Conservation (phyloP, 345 rosid genomes). For the Kernera saxatilis region DNA sequence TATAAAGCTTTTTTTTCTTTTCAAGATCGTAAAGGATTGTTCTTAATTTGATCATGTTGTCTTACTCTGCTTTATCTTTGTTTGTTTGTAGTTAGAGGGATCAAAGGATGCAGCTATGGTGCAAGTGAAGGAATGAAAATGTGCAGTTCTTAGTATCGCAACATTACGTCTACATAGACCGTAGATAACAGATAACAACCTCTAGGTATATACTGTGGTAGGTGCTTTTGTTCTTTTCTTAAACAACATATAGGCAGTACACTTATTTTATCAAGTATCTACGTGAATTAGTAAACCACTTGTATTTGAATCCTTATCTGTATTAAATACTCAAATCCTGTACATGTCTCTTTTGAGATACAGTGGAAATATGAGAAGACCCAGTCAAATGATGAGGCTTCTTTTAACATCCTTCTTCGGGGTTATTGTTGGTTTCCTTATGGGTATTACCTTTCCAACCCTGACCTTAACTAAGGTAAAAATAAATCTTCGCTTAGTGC, state of each 20-base stretch:
- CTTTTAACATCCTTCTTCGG: constrained; percentile 61
- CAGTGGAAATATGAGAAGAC: constrained; percentile 55
- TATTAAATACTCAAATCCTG: background rate
- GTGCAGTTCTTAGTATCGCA: background rate
- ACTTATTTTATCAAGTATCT: background rate
- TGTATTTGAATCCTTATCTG: background rate
- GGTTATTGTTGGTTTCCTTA: constrained; percentile 67
- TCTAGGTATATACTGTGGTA: background rate
- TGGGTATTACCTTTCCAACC: constrained; percentile 77
- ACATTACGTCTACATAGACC: background rate
- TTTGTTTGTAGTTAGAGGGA: background rate
- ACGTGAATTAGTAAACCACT: background rate
- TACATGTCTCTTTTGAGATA: constrained; percentile 9
- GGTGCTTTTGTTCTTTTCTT: background rate
- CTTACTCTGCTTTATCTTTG: background rate
- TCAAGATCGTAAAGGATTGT: background rate
- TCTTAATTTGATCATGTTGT: background rate
- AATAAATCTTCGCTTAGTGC: background rate
- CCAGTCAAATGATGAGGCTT: constrained; percentile 69
- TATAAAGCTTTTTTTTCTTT: background rate
- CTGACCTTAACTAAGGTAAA: constrained; percentile 69
- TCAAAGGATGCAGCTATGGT: background rate
- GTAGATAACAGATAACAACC: background rate
- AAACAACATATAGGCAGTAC: background rate
- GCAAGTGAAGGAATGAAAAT: background rate